These are phyloP conservation scores for Neurospora sp. DNA, from an alignment of 495 filamentous ascomycete species.

Conservation along the genomic window DNA sequence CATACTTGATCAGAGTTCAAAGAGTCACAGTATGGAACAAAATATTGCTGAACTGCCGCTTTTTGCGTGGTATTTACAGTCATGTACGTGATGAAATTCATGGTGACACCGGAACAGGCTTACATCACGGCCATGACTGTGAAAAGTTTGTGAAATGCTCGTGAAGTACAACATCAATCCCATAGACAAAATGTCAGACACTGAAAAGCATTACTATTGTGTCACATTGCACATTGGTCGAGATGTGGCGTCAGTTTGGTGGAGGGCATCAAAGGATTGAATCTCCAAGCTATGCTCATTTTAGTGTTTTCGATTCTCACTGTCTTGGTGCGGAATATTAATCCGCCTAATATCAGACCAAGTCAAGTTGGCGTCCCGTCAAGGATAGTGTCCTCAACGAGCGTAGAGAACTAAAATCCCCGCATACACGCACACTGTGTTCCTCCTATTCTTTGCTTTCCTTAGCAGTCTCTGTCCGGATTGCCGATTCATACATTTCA, in stretches of 20 bases:
- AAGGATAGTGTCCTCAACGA: constrained; percentile 14
- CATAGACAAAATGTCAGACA: too few relatives aligned
- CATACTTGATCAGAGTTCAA: background rate
- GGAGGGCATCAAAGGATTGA: background rate
- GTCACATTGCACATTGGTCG: background rate
- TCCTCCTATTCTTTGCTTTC: background rate
- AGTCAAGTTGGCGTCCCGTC: background rate
- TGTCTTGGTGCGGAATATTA: background rate
- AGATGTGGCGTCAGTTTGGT: background rate
- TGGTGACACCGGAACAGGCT: background rate
- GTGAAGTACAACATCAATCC: background rate
- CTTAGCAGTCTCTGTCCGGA: background rate
- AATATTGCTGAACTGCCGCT: background rate
- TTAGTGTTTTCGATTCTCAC: background rate
- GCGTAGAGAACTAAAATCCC: constrained; percentile 23
- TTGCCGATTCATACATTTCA: background rate
- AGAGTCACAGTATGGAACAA: background rate
- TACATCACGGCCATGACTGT: background rate
- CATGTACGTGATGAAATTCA: background rate
- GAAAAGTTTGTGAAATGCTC: background rate
- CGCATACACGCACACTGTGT: constrained; percentile 12
- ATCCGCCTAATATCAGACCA: background rate
- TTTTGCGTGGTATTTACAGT: background rate
- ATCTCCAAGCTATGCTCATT: background rate
- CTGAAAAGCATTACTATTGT: too few relatives aligned